Conservation (phyloP, 139 green algal species). For the Gonium pectorale region DNA sequence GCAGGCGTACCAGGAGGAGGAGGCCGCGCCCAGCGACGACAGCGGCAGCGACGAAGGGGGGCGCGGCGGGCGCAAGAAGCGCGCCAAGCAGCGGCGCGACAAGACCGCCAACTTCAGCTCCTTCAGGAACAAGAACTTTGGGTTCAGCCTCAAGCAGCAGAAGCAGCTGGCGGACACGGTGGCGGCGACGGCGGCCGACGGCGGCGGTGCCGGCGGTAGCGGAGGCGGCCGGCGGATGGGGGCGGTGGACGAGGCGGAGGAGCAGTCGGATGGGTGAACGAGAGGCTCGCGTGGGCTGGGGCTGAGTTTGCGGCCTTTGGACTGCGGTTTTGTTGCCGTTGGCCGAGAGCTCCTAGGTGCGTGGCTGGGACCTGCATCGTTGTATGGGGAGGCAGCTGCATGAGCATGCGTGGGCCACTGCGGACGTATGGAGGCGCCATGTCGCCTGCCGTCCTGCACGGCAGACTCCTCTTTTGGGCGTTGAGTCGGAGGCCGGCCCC, state of each 20-base stretch:
- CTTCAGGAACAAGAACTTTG: slow-evolving; percentile 44
- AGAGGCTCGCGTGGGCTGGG: too few relatives aligned
- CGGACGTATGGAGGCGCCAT: too few relatives aligned
- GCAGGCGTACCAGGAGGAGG: slow-evolving; percentile 17
- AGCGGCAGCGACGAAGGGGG: neutral
- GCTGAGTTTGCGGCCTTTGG: too few relatives aligned
- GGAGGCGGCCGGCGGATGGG: neutral
- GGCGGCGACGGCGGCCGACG: neutral
- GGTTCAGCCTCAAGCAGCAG: slow-evolving; percentile 21
- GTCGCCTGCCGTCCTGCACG: too few relatives aligned
- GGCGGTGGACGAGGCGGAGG: neutral
- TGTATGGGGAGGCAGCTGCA: too few relatives aligned
- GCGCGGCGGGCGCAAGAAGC: slow-evolving; percentile 19
- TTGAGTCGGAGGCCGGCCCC: too few relatives aligned
- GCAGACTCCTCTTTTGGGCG: too few relatives aligned
- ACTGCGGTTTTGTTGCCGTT: too few relatives aligned
- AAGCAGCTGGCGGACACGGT: slow-evolving; percentile 13
- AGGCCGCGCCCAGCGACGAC: neutral
- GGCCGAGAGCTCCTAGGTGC: too few relatives aligned
- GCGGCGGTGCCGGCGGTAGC: neutral
- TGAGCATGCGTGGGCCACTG: too few relatives aligned
- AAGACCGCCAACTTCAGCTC: slow-evolving; percentile 42
- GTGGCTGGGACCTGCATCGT: too few relatives aligned
- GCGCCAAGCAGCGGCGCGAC: slow-evolving; percentile 31
- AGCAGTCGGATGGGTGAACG: neutral